phyloP scores from a whole-genome alignment of 768 basidiomycete species.

The Dacryopinax spathularia region DNA sequence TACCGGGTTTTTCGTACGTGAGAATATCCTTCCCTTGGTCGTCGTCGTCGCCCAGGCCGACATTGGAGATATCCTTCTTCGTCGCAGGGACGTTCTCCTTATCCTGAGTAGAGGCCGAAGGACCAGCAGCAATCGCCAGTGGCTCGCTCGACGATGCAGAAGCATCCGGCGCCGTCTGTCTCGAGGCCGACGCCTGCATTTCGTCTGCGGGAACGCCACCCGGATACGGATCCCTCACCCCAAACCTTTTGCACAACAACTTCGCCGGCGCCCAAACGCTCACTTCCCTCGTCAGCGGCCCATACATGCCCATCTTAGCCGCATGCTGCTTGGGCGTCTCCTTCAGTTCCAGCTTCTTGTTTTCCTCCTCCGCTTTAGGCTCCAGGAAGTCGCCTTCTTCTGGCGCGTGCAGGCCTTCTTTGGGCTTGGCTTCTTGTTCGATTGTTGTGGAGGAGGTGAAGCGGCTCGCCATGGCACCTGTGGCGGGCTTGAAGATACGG shows the following conservation, averaged over 20 bases:
- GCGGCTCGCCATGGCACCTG: constrained; percentile 85
- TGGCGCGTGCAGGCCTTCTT: constrained; percentile 58
- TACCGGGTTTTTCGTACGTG: constrained; percentile 73
- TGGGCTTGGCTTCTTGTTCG: constrained; percentile 46
- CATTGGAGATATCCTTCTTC: constrained; percentile 48
- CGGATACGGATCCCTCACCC: constrained; percentile 74
- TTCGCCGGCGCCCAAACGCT: constrained; percentile 66
- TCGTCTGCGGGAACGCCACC: constrained; percentile 24
- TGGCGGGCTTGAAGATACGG: constrained; percentile 77
- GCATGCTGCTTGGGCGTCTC: constrained; percentile 69
- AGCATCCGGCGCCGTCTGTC: constrained; percentile 20
- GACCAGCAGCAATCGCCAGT: constrained; percentile 6
- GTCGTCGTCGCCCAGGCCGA: constrained; percentile 87
- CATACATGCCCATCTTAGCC: constrained; percentile 79
- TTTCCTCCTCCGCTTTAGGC: constrained; percentile 29
- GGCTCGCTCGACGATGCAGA: constrained; percentile 11
- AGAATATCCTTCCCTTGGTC: constrained; percentile 75
- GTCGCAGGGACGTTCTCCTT: constrained; percentile 6
- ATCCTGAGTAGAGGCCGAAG: not conserved
- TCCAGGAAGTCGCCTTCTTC: constrained; percentile 27
- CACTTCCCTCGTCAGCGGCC: constrained; percentile 64
- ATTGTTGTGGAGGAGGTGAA: constrained; percentile 70
- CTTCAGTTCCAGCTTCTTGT: constrained; percentile 36
- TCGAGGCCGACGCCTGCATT: constrained; percentile 11
- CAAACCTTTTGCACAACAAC: constrained; percentile 85